Evolutionary conservation across 495 filamentous ascomycete species (phyloP).

Genomic region (Penicillium nucicola): DNA sequence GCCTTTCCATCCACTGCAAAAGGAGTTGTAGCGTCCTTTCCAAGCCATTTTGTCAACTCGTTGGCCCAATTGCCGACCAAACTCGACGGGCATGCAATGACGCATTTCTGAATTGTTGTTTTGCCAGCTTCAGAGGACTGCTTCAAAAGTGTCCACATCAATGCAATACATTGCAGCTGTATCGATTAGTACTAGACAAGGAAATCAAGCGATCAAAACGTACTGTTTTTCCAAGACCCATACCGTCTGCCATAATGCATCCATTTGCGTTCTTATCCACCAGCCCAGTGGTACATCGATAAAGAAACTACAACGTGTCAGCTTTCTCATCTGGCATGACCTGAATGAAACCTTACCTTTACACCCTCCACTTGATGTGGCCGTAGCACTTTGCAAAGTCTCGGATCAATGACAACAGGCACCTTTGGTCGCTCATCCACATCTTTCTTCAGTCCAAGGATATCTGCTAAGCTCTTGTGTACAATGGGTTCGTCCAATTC

Average conservation of each 20-base stretch:
- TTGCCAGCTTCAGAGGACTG: conserved; percentile 94
- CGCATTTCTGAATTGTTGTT: conserved; percentile 90
- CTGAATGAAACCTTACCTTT: conserved; percentile 49
- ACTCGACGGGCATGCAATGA: conserved; percentile 97
- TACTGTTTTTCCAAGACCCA: conserved; percentile 96
- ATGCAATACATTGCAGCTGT: conserved; percentile 67
- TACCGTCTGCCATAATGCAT: conserved; percentile 99
- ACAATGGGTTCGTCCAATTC: conserved; percentile 77
- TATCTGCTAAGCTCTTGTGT: conserved; percentile 94
- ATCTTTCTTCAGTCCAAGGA: conserved; percentile 90
- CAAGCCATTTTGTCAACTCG: conserved; percentile 86
- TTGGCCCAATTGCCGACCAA: conserved; percentile 98
- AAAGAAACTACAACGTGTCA: conserved; percentile 65
- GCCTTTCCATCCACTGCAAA: conserved; percentile 98
- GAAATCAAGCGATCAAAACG: background rate
- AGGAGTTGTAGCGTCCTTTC: conserved; percentile 82
- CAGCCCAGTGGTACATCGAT: conserved; percentile 87
- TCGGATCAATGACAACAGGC: conserved; percentile 95
- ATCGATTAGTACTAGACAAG: conserved; percentile 31
- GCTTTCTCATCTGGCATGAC: background rate
- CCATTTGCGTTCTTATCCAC: conserved; percentile 92
- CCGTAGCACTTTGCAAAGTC: conserved; percentile 82
- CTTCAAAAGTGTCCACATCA: conserved; percentile 96
- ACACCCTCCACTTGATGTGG: conserved; percentile 99
- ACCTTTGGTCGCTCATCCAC: conserved; percentile 79